Conservation (phyloP, 2,329 filamentous ascomycete species). For the Trichoderma sp. region DNA sequence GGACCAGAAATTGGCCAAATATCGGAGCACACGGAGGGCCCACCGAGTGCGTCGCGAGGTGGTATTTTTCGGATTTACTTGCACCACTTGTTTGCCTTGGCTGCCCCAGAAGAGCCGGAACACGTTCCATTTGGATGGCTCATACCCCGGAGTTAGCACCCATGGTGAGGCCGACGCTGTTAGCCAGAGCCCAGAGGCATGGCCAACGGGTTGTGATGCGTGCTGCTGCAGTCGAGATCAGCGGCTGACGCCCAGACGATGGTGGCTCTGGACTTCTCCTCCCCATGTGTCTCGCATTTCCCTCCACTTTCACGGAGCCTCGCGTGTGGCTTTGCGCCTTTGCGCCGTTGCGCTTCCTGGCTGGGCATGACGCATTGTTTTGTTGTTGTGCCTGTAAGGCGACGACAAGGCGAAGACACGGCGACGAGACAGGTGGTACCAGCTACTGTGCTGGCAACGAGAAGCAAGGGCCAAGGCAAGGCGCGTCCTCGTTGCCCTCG, state of each 20-base stretch:
- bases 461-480: not conserved
- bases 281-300: not conserved
- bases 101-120: not conserved
- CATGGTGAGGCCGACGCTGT: not conserved
- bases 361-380: not conserved
- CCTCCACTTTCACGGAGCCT: not conserved
- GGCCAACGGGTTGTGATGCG: not conserved
- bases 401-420: not conserved
- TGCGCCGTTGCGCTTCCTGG: not conserved
- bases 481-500: not conserved
- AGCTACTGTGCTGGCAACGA: not conserved
- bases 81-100: not conserved
- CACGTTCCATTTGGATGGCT: not conserved
- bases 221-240: not conserved
- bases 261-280: not conserved
- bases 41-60: constrained; percentile 7
- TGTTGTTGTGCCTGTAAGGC: not conserved
- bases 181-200: not conserved
- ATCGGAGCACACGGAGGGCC: constrained; percentile 13
- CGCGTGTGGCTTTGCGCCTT: not conserved
- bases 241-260: not conserved
- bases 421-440: not conserved
- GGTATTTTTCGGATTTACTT: not conserved
- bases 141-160: not conserved
- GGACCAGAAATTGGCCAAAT: constrained; percentile 14